Evolutionary conservation across 192 early-diverging fungal genomes (phyloP), one percentile per base, ranked within the genome.

Genomic region (Geranomyces variabilis): DNA sequence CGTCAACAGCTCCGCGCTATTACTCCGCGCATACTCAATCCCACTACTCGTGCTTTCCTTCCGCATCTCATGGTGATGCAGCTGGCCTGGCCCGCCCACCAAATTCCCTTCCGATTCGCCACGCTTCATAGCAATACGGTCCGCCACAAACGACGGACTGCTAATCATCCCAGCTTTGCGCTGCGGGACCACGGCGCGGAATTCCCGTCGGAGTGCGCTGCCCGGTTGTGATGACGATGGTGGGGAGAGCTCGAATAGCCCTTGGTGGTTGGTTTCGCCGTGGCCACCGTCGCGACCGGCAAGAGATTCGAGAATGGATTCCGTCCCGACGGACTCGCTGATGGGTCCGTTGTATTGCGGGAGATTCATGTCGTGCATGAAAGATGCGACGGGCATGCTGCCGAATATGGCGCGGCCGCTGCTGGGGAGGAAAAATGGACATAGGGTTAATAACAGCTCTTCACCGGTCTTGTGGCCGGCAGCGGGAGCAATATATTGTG

Each of bases 21-120:
- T 60, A 45, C 63, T 64, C 41, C 41, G 41, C 21, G 63, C 63
- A 14, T 46, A n/a, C 7, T 60, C 58, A 34, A 33, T 60, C 58
- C 58, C 58, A 10, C 36, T 41, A 10, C 5, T 10, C 29, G 17
- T 30, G 7, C 17, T 29, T 7, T 19, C 31, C 19, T 29, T 33
- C 9, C 51, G 51, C 51, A 53, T 53, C 7, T 24, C 51, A 53
- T 17, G 51, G 22, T 28, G 58, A 34, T 60, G 58, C 31, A 60
- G 29, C 29, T 7, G 8, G 5, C 7, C 63, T 10, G 36, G 36
- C 36, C 36, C 36, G 41, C 29, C 17, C 0, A 41, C 6, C 33
- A 70, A 62, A 47, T 48, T 28, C n/a, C 69, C 58, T 29, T 70
- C 69, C 0, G 57, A 62, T 9, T 70, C 69, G 12, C 69, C 69